Evolutionary conservation across 2,329 filamentous ascomycete genomes (phyloP), one percentile per base, ranked within the genome.

Genomic region (Aspergillus pseudonomiae): DNA sequence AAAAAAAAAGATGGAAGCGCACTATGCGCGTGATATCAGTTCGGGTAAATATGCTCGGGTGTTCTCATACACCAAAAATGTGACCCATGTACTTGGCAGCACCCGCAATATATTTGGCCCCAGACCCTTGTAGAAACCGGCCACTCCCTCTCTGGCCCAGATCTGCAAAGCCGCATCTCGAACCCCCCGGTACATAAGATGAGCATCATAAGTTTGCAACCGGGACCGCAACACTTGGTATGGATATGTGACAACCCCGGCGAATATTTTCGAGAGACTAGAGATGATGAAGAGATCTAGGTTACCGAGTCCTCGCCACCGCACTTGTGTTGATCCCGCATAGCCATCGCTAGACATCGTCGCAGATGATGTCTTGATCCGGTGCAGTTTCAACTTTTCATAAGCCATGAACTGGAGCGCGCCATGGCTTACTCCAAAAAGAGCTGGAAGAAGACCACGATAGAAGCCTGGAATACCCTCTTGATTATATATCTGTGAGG

Each of bases 321-420:
- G 59, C 39, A 34, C 45, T 50, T 26, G 36, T 46, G 78, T 73
- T 70, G 63, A 65, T 60, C 59, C 63, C 70, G 73, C 45, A 70
- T 79, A 66, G 69, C 71, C 70, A 59, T 57, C 56, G 52, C 45
- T 63, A 48, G 63, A 34, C 65, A 65, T 50, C 71, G 65, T 70
- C 73, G 36, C 67, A 77, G 67, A 46, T 70, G 67, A 21, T 70
- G 69, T 76, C n/a, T 77, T 74, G 1, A 83, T 80, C 64, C 90
- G 82, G 68, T 90, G 88, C 59, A 83, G 82, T 75, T 90, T 91
- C 68, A 90, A 79, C 67, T 86, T 83, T 76, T 99, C 95, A 78
- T 99, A 99, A 24, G 95, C 92, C 79, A 93, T 92, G 77, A 99
- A 99, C 78, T 98, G 95, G 30, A 99, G 89, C 3, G 94, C 94